These are phyloP conservation scores for Boeremia exigua DNA, from an alignment of 2,329 filamentous ascomycete species.

Conservation along the genomic window DNA sequence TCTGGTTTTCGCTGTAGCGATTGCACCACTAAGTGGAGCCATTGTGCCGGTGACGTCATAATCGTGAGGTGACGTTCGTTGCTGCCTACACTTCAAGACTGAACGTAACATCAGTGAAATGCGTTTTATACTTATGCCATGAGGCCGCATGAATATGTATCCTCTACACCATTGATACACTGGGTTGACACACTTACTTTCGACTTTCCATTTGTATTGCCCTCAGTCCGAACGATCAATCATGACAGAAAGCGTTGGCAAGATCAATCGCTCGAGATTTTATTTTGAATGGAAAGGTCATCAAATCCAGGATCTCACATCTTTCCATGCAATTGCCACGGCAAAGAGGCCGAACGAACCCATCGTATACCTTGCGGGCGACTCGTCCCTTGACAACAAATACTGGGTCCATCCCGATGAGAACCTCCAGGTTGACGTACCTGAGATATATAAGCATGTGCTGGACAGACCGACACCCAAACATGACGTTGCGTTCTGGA, in stretches of 20 bases:
- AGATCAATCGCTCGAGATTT: conserved; percentile 38
- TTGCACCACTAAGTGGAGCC: neutral
- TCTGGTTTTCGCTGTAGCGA: too few relatives aligned
- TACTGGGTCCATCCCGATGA: conserved; percentile 39
- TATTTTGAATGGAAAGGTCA: conserved; percentile 47
- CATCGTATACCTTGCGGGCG: conserved; percentile 47
- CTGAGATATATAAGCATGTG: conserved; percentile 37
- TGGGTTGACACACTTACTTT: neutral
- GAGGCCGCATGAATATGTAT: too few relatives aligned
- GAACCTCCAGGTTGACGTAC: conserved; percentile 20
- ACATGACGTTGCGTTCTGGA: conserved; percentile 47
- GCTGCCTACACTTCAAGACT: neutral
- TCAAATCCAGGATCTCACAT: conserved; percentile 36
- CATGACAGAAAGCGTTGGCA: conserved; percentile 3
- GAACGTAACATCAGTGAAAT: neutral
- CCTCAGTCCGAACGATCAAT: neutral
- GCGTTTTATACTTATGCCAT: neutral
- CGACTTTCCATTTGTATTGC: neutral
- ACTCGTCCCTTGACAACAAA: conserved; percentile 50
- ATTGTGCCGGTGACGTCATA: conserved; percentile 5
- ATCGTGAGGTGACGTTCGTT: neutral
- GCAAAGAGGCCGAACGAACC: conserved; percentile 34
- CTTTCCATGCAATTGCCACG: conserved; percentile 31
- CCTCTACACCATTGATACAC: too few relatives aligned
- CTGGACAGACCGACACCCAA: conserved; percentile 35